These are phyloP conservation scores for Capsicum chinense DNA, from an alignment of 257 asterid genomes.

Conservation along the genomic window DNA sequence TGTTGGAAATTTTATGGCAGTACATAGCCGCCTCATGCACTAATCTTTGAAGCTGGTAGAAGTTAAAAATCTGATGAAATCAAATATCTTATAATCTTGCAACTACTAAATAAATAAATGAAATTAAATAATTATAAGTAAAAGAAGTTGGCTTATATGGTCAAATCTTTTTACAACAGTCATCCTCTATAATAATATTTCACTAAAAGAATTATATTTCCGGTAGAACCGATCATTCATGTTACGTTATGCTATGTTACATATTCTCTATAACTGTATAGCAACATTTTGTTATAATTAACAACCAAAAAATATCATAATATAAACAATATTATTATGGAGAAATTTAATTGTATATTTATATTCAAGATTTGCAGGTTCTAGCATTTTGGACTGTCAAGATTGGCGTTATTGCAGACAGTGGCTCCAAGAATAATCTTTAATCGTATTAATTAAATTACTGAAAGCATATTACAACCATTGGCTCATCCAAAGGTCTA, in stretches of 20 bases:
- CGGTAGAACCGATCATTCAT: rapidly evolving
- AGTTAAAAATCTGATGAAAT: neutral
- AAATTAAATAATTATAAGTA: neutral
- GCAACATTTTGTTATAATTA: neutral
- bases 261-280: no score
- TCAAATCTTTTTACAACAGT: neutral
- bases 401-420: neutral
- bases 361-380: neutral
- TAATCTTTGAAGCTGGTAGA: neutral
- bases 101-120: neutral
- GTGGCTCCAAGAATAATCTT: neutral
- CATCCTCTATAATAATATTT: no score
- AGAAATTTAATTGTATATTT: neutral
- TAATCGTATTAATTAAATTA: neutral
- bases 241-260: neutral
- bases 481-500: conserved; percentile 18
- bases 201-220: neutral
- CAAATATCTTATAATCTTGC: neutral
- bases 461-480: conserved; percentile 2
- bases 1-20: neutral
- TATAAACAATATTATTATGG: neutral
- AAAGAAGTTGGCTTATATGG: neutral
- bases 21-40: neutral
- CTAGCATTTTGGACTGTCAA: neutral
- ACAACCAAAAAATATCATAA: rapidly evolving